Base-by-base conservation (phyloP, 176 grass and related monocot genomes). In the Paspalum vaginatum region DNA sequence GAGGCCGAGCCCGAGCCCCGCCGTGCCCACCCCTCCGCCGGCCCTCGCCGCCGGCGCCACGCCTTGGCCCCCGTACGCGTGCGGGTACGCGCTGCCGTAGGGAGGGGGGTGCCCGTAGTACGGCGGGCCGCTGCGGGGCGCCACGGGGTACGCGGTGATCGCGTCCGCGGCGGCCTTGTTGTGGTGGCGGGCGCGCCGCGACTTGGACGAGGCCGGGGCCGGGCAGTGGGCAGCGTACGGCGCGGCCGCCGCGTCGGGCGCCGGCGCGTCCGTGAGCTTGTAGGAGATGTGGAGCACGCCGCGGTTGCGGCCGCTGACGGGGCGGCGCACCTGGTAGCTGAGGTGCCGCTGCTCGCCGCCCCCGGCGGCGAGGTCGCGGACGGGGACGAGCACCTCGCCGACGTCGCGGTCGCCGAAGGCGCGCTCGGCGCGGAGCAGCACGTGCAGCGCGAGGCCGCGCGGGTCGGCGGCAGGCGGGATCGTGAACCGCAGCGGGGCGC, bases 341-440 rank as follows among this genome's bases (percentile, higher is more conserved):
- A 72, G 68, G 47, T 72, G 47, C 8, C 68, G 25, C 68, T 72
- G 68, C 15, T 72, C 68, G 12, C 11, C 20, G n/a, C 1, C 2
- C 46, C 15, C 67, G 13, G 68, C 22, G 43, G 91, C 15, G 57
- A 97, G 86, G 52, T 97, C 88, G 3, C 56, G 70, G 24, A 97
- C 25, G 0, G 91, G 88, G n/a, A 97, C 56, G 49, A 81, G 26
- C 41, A 97, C 91, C 81, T 89, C 91, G 8, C 94, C 88, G 74
- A 97, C 82, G 59, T 93, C 86, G 46, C 81, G 83, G 84, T 97
- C 91, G n/a, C 92, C 81, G 74, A 87, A 56, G 52, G 69, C 68
- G 59, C 85, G 71, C 27, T 92, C 88, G 52, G 94, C 75, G 71
- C 91, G 84, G 68, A 93, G 91, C 3, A 89, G 64, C 62, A 97